Evolutionary conservation across 345 rosid species (phyloP).

Genomic region (Euphorbia peplus): DNA sequence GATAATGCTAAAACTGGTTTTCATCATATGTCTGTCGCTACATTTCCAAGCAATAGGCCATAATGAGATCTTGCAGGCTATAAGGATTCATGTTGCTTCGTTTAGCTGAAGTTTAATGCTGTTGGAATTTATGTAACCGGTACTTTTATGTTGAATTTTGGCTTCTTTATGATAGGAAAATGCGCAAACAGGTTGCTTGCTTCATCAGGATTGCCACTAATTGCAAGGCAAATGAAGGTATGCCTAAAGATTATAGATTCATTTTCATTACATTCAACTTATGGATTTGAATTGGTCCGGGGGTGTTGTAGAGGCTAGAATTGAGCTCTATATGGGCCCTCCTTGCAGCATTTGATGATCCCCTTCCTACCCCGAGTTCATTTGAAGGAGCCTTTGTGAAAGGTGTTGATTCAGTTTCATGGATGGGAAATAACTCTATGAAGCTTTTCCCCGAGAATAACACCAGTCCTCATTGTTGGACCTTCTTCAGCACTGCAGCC

Average conservation of each 20-base stretch:
- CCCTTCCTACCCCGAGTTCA: conserved; percentile 51
- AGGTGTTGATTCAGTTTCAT: conserved; percentile 74
- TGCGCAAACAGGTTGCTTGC: conserved; percentile 90
- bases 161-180: conserved; percentile 51
- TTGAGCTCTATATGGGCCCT: conserved; percentile 89
- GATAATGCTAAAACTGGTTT: not conserved
- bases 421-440: conserved; percentile 88
- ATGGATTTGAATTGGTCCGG: not conserved
- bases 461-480: conserved; percentile 63
- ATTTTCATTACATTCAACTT: too few species aligned
- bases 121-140: not conserved
- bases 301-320: conserved; percentile 49
- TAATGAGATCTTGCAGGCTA: not conserved
- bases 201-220: conserved; percentile 77
- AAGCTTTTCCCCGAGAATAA: conserved; percentile 46
- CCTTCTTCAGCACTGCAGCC: conserved; percentile 77
- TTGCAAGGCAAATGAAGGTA: conserved; percentile 96
- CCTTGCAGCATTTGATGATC: conserved; percentile 86
- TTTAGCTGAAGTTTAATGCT: not conserved
- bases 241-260: conserved; percentile 1
- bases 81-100: not conserved
- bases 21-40: not conserved
- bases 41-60: not conserved
- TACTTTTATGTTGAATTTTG: not conserved
- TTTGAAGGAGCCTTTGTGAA: conserved; percentile 91